Percentiles rank a stretch among this genome's conserved stretches.
phyloP scores from a whole-genome alignment of 345 rosid genomes.

The Populus pruinosa region DNA sequence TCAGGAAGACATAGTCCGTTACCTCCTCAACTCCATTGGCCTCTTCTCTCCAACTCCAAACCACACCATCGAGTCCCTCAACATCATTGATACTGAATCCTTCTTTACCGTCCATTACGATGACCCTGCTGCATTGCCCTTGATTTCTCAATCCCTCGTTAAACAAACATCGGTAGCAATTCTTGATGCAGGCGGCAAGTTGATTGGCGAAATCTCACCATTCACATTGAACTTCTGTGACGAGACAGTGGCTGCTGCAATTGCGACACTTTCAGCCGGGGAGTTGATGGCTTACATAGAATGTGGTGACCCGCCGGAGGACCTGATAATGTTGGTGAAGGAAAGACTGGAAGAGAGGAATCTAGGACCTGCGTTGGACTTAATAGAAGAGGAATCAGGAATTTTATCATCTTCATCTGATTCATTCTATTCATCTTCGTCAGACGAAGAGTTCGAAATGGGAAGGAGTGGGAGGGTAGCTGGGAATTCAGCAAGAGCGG shows the following conservation, averaged over 20 bases:
- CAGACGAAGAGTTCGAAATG: conserved; percentile 45
- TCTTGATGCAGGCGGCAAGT: conserved; percentile 30
- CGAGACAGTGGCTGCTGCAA: conserved; percentile 43
- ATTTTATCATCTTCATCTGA: conserved; percentile 21
- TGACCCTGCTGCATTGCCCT: conserved; percentile 44
- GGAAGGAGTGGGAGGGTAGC: conserved; percentile 25
- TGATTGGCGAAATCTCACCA: conserved; percentile 57
- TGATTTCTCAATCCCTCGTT: conserved; percentile 32
- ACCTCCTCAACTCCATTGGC: conserved; percentile 51
- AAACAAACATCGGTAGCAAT: conserved; percentile 51
- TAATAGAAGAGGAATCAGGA: conserved; percentile 43
- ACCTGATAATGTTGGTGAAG: conserved; percentile 40
- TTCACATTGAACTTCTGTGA: conserved; percentile 37
- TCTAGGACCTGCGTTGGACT: conserved; percentile 29
- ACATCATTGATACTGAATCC: conserved; percentile 34
- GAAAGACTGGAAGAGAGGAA: conserved; percentile 44
- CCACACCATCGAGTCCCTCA: conserved; percentile 43
- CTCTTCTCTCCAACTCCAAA: conserved; percentile 37
- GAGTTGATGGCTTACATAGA: conserved; percentile 59
- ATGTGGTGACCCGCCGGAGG: conserved; percentile 45
- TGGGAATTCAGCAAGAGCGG: conserved; percentile 28
- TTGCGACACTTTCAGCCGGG: conserved; percentile 48
- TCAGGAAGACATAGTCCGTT: conserved; percentile 59
- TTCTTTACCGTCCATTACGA: conserved; percentile 39
- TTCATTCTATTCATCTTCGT: conserved; percentile 30